These are phyloP conservation scores for Carex kokanica DNA, from an alignment of 176 grass and related monocot species.

Conservation along the genomic window DNA sequence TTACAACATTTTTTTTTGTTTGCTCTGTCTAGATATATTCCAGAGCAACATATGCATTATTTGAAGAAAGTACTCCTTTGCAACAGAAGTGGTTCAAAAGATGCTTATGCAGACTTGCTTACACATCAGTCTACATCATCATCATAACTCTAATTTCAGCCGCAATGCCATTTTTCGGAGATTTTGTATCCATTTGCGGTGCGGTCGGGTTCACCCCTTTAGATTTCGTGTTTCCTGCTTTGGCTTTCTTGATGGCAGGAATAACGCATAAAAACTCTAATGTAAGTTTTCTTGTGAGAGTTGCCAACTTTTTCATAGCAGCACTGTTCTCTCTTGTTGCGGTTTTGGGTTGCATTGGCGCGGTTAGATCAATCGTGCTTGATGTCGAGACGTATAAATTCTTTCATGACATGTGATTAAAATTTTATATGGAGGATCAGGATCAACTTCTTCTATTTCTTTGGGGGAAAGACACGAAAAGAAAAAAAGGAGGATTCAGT, in stretches of 20 bases:
- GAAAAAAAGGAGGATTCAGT: background rate
- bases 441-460: background rate
- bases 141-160: slow-evolving; percentile 46
- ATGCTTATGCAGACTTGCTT: slow-evolving; percentile 38
- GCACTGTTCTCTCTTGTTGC: slow-evolving; percentile 48
- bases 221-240: slow-evolving; percentile 67
- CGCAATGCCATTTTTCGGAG: slow-evolving; percentile 77
- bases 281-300: slow-evolving; percentile 28
- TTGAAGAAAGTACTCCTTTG: slow-evolving; percentile 26
- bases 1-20: background rate
- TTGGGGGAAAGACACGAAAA: background rate
- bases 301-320: slow-evolving; percentile 17
- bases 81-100: slow-evolving; percentile 20
- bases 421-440: background rate
- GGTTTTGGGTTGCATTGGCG: slow-evolving; percentile 49
- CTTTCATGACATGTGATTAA: slow-evolving; percentile 67
- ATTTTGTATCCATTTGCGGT: slow-evolving; percentile 76
- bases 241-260: slow-evolving; percentile 49
- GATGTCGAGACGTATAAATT: slow-evolving; percentile 58
- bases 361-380: slow-evolving; percentile 54
- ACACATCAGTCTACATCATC: slow-evolving; percentile 51
- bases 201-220: slow-evolving; percentile 72
- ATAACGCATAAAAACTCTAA: slow-evolving; percentile 30
- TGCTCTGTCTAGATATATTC: slow-evolving; percentile 58
- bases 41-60: slow-evolving; percentile 60